phyloP scores from a whole-genome alignment of 139 green algal genomes.

The Chlorella sp. region DNA sequence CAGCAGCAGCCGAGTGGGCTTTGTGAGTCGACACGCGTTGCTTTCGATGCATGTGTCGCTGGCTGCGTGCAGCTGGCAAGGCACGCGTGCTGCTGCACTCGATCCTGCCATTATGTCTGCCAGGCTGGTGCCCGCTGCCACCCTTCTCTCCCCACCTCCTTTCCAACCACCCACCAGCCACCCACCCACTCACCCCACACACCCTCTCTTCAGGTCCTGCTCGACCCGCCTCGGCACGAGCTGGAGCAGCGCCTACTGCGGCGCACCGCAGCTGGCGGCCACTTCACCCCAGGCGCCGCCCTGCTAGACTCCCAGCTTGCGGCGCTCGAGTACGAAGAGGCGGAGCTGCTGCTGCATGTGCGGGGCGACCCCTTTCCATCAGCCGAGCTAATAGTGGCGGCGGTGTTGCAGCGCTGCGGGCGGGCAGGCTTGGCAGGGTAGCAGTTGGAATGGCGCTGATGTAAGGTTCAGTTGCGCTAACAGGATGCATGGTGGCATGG shows the following conservation, averaged over 20 bases:
- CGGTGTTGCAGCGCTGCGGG: no score
- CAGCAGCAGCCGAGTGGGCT: constrained; percentile 4
- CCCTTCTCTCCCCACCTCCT: not conserved
- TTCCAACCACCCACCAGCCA: not conserved
- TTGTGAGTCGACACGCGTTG: constrained; percentile 9
- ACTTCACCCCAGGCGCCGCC: constrained; percentile 47
- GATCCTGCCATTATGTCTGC: not conserved
- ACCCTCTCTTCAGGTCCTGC: constrained; percentile 31
- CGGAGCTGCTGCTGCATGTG: constrained; percentile 9
- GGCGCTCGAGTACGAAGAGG: constrained; percentile 13
- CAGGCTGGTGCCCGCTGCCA: not conserved
- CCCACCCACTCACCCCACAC: not conserved
- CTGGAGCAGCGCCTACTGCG: constrained; percentile 27
- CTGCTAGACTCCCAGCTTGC: constrained; percentile 49
- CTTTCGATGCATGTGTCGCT: not conserved
- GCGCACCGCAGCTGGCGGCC: constrained; percentile 6
- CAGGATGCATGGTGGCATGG: no score
- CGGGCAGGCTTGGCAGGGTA: no score
- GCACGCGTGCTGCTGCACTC: not conserved
- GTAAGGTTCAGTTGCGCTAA: no score
- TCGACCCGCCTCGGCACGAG: constrained; percentile 29
- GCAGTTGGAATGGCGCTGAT: no score
- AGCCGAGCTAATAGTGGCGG: no score
- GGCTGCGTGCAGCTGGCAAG: not conserved
- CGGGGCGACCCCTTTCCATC: no score